Evolutionary conservation across 2,329 filamentous ascomycete genomes (phyloP), one percentile per base, ranked within the genome.

Genomic region (Stagonosporopsis chrysanthemi): DNA sequence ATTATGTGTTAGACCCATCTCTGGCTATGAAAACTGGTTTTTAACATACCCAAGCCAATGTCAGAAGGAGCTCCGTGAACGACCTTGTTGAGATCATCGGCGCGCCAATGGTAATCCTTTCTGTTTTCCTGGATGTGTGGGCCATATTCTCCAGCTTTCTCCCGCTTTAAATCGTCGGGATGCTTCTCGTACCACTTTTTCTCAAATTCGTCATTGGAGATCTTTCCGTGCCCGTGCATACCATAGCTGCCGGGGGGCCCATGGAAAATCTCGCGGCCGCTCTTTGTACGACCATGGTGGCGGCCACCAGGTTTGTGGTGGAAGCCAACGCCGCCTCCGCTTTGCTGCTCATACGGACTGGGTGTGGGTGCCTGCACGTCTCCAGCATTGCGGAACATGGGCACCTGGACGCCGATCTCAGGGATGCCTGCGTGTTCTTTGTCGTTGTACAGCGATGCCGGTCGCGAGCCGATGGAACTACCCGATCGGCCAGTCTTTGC

Each of bases 361-460:
- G 93, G 92, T 2, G 93, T 95, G 2, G 95, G 95, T 14, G 95
- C 95, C 79, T 99, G 95, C 9, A 98, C 95, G 74, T 98, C 94
- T 60, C 95, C 95, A 40, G 95, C 91, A 74, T 95, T 87, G 50
- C 89, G 90, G 73, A 95, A 90, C 91, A 99, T 95, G 46, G 95
- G 95, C 36, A 99, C 94, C 71, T 93, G 90, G 70, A 91, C 87
- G 44, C 94, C 94, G 65, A 97, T 95, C 73, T 96, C 91, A 2
- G 93, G 93, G 67, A 97, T 97, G 22, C 93, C 94, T 52, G 92
- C 88, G 63, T 95, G 90, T 42, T 94, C 90, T 12, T 73, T 89
- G 38, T 77, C 76, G 44, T 77, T 77, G 62, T 88, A 81, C 26
- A 84, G 73, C 12, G 86, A 87, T 41, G 77, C 77, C 7, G 85